Base-by-base conservation (phyloP, 2,329 filamentous ascomycete genomes). In the Epicoccum sorghinum region DNA sequence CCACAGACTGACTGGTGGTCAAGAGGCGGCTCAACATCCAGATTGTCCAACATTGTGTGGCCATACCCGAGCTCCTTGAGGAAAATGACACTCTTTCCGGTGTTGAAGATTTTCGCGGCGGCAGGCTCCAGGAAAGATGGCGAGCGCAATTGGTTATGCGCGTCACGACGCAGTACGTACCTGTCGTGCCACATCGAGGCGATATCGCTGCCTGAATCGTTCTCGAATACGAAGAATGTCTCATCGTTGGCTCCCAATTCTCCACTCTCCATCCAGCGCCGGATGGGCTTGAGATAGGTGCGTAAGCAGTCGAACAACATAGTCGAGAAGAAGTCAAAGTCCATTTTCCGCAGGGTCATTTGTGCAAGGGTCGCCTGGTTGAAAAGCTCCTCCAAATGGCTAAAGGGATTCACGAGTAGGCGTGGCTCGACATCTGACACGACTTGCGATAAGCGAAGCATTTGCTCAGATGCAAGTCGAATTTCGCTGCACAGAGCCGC, bases 71-170 rank as follows among this genome's bases (percentile, higher is more conserved):
- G 79, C 42, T 88, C 84, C 56, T 87, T 88, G n/a, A 97, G 77
- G 39, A 97, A 89, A 1, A 95, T 85, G 50, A 95, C 87, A 64
- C 89, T 96, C 74, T 97, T 97, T 0, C 93, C 93, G 1, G 91
- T 88, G 1, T 88, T 91, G 65, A 96, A 93, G 33, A 97, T 91
- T 58, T 87, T 89, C 23, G 79, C 77, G 0, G 85, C 86, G 2
- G 87, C 84, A 2, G 87, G 82, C 35, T 87, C 84, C 4, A 97
- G 80, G 60, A 96, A 97, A 3, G 77, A 81, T 0, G 93, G 93
- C 0, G 88, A 87, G 63, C 89, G 86, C 1, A 92, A 72, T 1
- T 77, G 75, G 13, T 87, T 86, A 37, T 85, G 79, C 3, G 81
- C 73, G 0, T 86, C 85, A 10, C 78, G 80, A 24, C 87, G 84